phyloP scores from a whole-genome alignment of 177 flowering plant genomes.

The Telopea speciosissima region DNA sequence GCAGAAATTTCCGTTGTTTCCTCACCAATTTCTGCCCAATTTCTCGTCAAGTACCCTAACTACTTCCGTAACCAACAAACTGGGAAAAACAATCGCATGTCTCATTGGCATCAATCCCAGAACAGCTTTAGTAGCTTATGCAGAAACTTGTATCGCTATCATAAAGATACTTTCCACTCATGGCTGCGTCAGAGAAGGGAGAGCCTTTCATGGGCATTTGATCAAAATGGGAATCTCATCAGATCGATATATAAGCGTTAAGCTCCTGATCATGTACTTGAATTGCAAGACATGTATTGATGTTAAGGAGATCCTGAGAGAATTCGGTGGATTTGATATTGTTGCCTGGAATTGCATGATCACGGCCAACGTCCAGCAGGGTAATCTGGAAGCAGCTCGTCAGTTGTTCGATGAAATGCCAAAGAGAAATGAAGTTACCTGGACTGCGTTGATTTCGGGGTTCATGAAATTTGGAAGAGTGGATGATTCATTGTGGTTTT shows the following conservation, averaged over 20 bases:
- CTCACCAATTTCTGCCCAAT: conserved; percentile 1
- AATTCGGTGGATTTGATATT: conserved; percentile 32
- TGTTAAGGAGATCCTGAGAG: conserved; percentile 24
- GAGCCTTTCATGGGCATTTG: conserved; percentile 39
- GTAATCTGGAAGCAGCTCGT: conserved; percentile 28
- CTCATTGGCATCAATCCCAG: conserved; percentile 25
- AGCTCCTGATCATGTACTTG: conserved; percentile 37
- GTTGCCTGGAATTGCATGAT: conserved; percentile 38
- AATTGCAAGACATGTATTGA: conserved; percentile 24
- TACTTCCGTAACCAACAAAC: conserved; percentile 11
- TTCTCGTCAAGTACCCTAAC: conserved; percentile 15
- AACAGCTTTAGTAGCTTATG: conserved; percentile 22
- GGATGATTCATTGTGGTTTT: conserved; percentile 32
- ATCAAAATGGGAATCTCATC: conserved; percentile 40
- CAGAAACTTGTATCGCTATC: conserved; percentile 23
- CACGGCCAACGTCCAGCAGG: conserved; percentile 17
- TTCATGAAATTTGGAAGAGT: conserved; percentile 41
- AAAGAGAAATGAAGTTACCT: conserved; percentile 33
- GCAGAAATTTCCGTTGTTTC: conserved; percentile 1
- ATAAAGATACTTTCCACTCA: conserved; percentile 27
- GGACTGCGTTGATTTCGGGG: conserved; percentile 36
- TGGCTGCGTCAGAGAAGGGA: conserved; percentile 23
- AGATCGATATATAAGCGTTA: conserved; percentile 25
- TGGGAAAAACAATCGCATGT: conserved; percentile 21
- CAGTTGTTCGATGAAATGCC: conserved; percentile 54